Evolutionary conservation across 768 basidiomycete genomes (phyloP), one percentile per base, ranked within the genome.

Genomic region (Termitomyces bulborhizus): DNA sequence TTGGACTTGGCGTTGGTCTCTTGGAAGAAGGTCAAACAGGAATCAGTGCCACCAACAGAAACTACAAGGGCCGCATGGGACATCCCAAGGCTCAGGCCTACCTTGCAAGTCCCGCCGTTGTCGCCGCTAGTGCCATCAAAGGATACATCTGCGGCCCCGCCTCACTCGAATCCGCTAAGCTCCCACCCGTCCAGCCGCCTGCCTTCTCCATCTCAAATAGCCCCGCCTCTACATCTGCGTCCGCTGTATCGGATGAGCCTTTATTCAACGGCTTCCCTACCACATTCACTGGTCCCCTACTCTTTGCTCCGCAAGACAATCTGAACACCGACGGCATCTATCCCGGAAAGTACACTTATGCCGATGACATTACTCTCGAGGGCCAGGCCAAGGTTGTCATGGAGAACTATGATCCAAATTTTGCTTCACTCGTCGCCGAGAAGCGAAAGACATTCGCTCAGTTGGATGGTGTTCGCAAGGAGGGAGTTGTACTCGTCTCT

Each of bases 21-120:
- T 73, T 99, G 36, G 88, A 98, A 68, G 95, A 98, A 60, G 97
- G 96, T 1, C 82, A 99, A 69, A 88, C 86, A 1, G 96, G 97
- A 1, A 98, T 99, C 66, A 96, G 93, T 60, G 97, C 97, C 4
- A 98, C 96, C 6, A 99, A 99, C 71, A 78, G 97, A 71, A 99
- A 99, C 66, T 99, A 98, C 75, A 98, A 99, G 75, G 97, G 97
- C 3, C 81, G 97, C 4, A 99, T 99, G 97, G 97, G 97, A 0
- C 84, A 88, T 60, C 96, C 97, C 0, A 90, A 92, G 50, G 96
- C 97, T 0, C 83, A 88, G 62, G 96, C 97, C 0, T 98, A 98
- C 72, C 83, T 99, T 41, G 94, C 93, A 4, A 94, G 92, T 60
- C 97, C 97, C 0, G 94, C 93, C 3, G 96, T 98, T 6, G 97